Conservation (phyloP, 345 rosid genomes). For the Eucalyptus marginata region DNA sequence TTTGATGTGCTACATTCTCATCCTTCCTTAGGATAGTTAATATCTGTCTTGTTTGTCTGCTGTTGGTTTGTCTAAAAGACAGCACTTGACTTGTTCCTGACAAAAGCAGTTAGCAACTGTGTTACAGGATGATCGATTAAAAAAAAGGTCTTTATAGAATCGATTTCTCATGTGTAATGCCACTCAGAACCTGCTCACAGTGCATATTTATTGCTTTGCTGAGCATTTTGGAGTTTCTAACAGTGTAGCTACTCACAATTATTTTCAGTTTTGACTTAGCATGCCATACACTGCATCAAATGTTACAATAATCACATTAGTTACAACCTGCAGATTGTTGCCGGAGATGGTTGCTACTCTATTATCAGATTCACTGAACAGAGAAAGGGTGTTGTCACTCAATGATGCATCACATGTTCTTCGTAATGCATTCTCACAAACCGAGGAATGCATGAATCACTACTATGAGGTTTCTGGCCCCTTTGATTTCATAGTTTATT, state of each 20-base stretch:
- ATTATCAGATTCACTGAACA: constrained; percentile 55
- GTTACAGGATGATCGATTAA: neutral
- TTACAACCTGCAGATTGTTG: constrained; percentile 41
- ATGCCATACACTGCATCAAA: neutral
- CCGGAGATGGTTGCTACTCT: constrained; percentile 66
- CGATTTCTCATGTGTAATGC: neutral
- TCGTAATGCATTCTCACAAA: constrained; percentile 54
- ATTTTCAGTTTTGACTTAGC: neutral
- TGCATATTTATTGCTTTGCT: neutral
- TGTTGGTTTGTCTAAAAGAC: neutral
- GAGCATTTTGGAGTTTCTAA: neutral
- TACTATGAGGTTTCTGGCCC: constrained; percentile 63
- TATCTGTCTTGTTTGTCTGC: neutral
- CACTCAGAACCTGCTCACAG: neutral
- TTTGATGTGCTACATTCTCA: neutral
- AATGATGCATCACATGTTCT: constrained; percentile 83
- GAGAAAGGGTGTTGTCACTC: constrained; percentile 56
- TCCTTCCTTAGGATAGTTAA: neutral
- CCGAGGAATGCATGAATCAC: constrained; percentile 82
- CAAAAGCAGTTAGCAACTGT: neutral
- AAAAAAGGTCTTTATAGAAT: neutral
- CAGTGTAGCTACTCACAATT: neutral
- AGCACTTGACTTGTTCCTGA: neutral
- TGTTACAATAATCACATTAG: neutral
- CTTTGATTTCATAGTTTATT: neutral